Conservation (phyloP, 345 rosid genomes). For the Aquilaria yunnanensis region DNA sequence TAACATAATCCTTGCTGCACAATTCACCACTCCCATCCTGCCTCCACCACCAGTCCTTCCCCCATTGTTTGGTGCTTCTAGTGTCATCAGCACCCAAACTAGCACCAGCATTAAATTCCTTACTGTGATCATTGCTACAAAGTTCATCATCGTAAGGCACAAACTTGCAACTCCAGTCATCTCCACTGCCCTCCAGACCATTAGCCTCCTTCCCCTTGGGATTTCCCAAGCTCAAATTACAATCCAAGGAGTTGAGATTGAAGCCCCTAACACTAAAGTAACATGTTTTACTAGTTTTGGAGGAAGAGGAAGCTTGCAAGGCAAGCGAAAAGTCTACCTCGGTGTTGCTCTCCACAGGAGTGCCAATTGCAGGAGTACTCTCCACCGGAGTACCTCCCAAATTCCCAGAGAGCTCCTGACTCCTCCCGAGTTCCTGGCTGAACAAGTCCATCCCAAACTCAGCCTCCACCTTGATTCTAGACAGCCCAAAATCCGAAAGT, state of each 20-base stretch:
- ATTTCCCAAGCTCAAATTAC: constrained; percentile 33
- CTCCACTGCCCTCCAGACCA: constrained; percentile 34
- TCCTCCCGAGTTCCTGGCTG: constrained; percentile 77
- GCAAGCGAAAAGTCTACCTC: constrained; percentile 96
- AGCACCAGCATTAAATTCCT: constrained; percentile 49
- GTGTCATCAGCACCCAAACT: constrained; percentile 37
- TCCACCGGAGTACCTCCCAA: constrained; percentile 37
- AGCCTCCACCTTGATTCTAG: constrained; percentile 80
- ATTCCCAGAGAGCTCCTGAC: constrained; percentile 73
- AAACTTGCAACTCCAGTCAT: constrained; percentile 56
- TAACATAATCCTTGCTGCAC: constrained; percentile 90
- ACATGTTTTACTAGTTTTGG: constrained; percentile 56
- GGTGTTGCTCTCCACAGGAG: constrained; percentile 39
- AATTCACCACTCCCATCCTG: constrained; percentile 91
- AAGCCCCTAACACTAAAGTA: constrained; percentile 43
- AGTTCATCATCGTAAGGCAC: constrained; percentile 53
- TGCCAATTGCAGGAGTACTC: constrained; percentile 40
- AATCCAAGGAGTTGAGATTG: constrained; percentile 45
- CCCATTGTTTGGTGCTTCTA: constrained; percentile 63
- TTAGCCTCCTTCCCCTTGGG: constrained; percentile 78
- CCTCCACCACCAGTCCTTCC: constrained; percentile 99
- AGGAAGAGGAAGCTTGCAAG: constrained; percentile 89
- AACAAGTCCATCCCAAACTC: constrained; percentile 75
- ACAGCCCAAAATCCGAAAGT: constrained; percentile 91
- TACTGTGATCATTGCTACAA: constrained; percentile 35